These are phyloP conservation scores for Arachnopeziza araneosa DNA, from an alignment of 2,329 filamentous ascomycete genomes.

Conservation along the genomic window DNA sequence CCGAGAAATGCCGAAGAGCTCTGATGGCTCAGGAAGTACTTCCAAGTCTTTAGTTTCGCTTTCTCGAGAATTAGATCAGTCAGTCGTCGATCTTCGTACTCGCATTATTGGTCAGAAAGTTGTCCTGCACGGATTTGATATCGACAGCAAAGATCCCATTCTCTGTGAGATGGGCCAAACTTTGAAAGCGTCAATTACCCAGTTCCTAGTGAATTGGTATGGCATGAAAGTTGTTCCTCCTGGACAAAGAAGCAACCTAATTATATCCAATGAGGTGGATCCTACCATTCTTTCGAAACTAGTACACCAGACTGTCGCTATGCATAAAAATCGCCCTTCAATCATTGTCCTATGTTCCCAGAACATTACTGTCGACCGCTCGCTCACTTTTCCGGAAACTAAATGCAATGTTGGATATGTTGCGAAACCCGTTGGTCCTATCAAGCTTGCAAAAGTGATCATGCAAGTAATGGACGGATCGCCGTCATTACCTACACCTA, in stretches of 20 bases:
- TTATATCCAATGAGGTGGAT: constrained; percentile 25
- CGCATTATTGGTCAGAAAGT: constrained; percentile 20
- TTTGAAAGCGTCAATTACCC: constrained; percentile 23
- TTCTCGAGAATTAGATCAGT: constrained; percentile 22
- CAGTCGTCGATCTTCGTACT: constrained; percentile 18
- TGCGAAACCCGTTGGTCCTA: constrained; percentile 28
- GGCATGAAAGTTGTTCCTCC: constrained; percentile 26
- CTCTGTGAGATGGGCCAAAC: constrained; percentile 14
- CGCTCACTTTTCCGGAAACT: constrained; percentile 5
- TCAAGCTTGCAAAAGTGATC: constrained; percentile 29
- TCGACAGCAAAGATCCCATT: constrained; percentile 19
- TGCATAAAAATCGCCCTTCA: constrained; percentile 12
- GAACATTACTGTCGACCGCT: constrained; percentile 21
- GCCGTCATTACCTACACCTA: constrained; percentile 13
- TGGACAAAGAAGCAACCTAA: constrained; percentile 20
- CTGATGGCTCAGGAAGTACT: constrained; percentile 11
- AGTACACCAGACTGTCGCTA: constrained; percentile 1
- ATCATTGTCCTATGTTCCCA: constrained; percentile 29
- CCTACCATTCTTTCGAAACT: constrained; percentile 16
- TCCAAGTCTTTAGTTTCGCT: constrained; percentile 18
- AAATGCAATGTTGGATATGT: constrained; percentile 26
- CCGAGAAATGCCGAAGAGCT: constrained; percentile 22
- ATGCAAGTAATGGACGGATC: constrained; percentile 22
- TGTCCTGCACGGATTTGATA: constrained; percentile 26
- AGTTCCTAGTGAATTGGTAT: constrained; percentile 29